Evolutionary conservation across 768 basidiomycete genomes (phyloP), one percentile per base, ranked within the genome.

Genomic region (Hebeloma cylindrosporum): DNA sequence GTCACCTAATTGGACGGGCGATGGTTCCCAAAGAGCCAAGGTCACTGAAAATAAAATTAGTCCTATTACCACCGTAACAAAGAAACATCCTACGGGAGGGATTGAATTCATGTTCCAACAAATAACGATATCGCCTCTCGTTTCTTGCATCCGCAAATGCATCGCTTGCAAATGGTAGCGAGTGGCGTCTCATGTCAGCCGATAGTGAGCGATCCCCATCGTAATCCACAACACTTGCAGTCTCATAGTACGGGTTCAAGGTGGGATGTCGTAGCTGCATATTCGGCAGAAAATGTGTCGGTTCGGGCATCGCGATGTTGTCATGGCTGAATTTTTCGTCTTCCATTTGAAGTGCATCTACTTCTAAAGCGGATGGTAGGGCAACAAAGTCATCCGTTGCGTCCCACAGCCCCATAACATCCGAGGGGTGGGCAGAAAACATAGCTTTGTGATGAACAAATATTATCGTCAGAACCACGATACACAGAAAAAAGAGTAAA

Each of bases 1-100:
- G 2, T 82, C 80, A 5, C 89, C 90, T 2, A 90, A 64, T 9
- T 72, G 60, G 0, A 91, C 76, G 4, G 56, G 71, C 3, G 75
- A 65, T 2, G 89, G 89, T 4, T 69, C 72, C 88, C 88, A 93
- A 5, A 90, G 64, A 5, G 88, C 83, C 16, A 83, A 62, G 0
- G 72, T 78, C 47, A 88, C 82, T 83, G 26, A 3, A 27, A 43
- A 32, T 25, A 6, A 7, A 26, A 23, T 29, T 20, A 48, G 18
- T 37, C 21, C 2, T n/a, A 43, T 21, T 11, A 6, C 22, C 18
- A 29, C 39, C 5, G 37, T 4, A 39, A 30, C 43, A 35, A 22
- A 39, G 9, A 39, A 38, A 2, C 5, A 66, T n/a, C 83, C 53
- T 55, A 88, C 87, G 57, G 10, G 82, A 79, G 16, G 76, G 72